Evolutionary conservation across 2,329 filamentous ascomycete species (phyloP).

Genomic region (Byssochlamys sp.): DNA sequence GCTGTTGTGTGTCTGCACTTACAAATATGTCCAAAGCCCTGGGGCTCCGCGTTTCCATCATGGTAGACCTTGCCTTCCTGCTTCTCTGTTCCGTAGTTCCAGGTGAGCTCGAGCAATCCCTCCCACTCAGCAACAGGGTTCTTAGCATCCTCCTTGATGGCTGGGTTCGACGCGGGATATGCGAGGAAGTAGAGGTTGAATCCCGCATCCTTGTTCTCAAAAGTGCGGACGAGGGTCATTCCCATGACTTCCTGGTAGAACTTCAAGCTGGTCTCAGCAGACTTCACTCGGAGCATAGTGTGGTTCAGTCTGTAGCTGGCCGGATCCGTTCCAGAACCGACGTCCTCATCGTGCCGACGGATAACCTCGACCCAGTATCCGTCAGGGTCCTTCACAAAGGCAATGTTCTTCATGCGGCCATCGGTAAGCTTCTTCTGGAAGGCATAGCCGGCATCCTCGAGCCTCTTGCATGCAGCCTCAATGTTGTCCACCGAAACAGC

Average conservation of each 20-base stretch:
- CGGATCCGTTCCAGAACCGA: constrained; percentile 61
- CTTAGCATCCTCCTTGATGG: constrained; percentile 40
- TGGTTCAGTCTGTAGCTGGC: constrained; percentile 60
- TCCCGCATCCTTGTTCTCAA: constrained; percentile 57
- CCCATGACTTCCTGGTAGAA: constrained; percentile 82
- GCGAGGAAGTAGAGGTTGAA: constrained; percentile 93
- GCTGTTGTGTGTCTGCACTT: constrained; percentile 24
- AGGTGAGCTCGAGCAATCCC: constrained; percentile 82
- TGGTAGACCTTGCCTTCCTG: constrained; percentile 75
- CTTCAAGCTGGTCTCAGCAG: constrained; percentile 60
- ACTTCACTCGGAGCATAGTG: constrained; percentile 85
- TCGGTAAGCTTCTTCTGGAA: constrained; percentile 94
- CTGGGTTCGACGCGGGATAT: constrained; percentile 54
- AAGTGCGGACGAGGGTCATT: constrained; percentile 69
- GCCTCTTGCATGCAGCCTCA: constrained; percentile 76
- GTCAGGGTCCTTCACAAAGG: constrained; percentile 82
- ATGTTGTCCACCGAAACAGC: constrained; percentile 76
- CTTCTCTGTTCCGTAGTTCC: constrained; percentile 69
- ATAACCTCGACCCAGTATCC: constrained; percentile 58
- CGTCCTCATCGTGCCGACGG: constrained; percentile 65
- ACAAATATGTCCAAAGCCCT: constrained; percentile 93
- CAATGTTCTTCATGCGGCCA: constrained; percentile 77
- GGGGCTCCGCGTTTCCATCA: constrained; percentile 80
- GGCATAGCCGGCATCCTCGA: constrained; percentile 80
- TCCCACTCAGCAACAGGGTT: constrained; percentile 60